These are phyloP conservation scores for Kodamaea sagamina DNA, from an alignment of 805 yeast genomes.

Conservation along the genomic window DNA sequence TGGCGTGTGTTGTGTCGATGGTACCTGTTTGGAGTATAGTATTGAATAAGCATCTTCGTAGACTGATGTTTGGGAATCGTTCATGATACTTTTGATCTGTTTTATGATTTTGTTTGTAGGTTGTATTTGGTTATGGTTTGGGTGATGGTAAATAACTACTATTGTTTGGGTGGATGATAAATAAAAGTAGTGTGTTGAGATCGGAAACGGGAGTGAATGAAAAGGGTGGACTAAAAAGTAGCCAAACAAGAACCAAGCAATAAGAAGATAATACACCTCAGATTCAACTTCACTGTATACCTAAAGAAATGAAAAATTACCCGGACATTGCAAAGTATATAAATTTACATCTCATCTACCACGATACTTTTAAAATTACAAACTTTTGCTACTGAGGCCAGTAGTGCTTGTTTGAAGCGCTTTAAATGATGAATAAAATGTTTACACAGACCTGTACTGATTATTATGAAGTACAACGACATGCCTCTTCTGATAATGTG, in stretches of 20 bases:
- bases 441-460: conserved; percentile 63
- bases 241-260: no score
- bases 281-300: no score
- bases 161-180: no score
- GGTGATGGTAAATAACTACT: background rate
- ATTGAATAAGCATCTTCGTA: conserved; percentile 18
- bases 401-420: conserved; percentile 6
- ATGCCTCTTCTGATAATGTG: conserved; percentile 20
- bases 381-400: conserved; percentile 11
- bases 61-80: conserved; percentile 14
- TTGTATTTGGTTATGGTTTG: background rate
- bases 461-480: conserved; percentile 23
- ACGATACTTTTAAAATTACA: background rate
- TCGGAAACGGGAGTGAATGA: no score
- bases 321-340: conserved; percentile 10
- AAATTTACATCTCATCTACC: background rate
- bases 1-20: background rate
- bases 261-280: no score
- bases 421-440: conserved; percentile 36
- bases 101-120: background rate
- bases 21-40: conserved; percentile 9
- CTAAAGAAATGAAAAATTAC: conserved; percentile 6
- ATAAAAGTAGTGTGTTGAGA: no score
- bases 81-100: conserved; percentile 1
- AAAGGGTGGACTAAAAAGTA: no score